Percentiles rank a stretch among this genome's conserved stretches.
These are phyloP conservation scores for Euphorbia tirucalli DNA, from an alignment of 345 rosid genomes.

Conservation along the genomic window DNA sequence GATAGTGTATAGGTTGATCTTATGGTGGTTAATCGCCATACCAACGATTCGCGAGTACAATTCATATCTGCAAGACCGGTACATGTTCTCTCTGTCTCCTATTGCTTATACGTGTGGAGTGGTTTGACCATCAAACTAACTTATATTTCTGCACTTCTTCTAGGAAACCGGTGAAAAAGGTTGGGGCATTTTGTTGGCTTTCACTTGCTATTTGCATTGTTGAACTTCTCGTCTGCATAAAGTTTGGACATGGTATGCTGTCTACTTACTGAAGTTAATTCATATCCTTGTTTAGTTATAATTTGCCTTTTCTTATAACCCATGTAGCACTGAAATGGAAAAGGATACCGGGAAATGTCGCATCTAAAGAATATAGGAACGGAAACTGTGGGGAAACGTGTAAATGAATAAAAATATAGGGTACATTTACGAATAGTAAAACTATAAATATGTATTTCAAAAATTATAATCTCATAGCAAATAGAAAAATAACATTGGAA, in stretches of 20 bases:
- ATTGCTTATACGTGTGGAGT: background rate
- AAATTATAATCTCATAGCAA: too few relatives aligned
- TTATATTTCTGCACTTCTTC: background rate
- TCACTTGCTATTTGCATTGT: constrained; percentile 92
- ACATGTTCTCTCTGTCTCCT: constrained; percentile 8
- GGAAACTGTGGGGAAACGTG: too few relatives aligned
- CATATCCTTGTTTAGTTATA: background rate
- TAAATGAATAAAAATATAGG: too few relatives aligned
- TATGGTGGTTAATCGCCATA: constrained; percentile 98
- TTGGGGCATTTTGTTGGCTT: constrained; percentile 98
- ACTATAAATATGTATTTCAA: too few relatives aligned
- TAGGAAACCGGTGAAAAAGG: constrained; percentile 86
- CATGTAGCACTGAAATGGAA: too few relatives aligned
- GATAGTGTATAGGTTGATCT: constrained; percentile 77
- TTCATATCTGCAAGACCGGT: constrained; percentile 94
- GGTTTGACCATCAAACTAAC: background rate
- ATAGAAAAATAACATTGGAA: too few relatives aligned
- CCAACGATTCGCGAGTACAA: constrained; percentile 97
- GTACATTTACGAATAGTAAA: too few relatives aligned
- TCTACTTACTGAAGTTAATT: background rate
- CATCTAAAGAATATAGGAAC: too few relatives aligned
- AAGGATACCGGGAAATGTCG: too few relatives aligned
- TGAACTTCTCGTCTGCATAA: constrained; percentile 94
- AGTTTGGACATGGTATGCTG: constrained; percentile 84
- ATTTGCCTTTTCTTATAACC: background rate